Conservation (phyloP, 139 green algal genomes). For the Chlorokybus atmophyticus region DNA sequence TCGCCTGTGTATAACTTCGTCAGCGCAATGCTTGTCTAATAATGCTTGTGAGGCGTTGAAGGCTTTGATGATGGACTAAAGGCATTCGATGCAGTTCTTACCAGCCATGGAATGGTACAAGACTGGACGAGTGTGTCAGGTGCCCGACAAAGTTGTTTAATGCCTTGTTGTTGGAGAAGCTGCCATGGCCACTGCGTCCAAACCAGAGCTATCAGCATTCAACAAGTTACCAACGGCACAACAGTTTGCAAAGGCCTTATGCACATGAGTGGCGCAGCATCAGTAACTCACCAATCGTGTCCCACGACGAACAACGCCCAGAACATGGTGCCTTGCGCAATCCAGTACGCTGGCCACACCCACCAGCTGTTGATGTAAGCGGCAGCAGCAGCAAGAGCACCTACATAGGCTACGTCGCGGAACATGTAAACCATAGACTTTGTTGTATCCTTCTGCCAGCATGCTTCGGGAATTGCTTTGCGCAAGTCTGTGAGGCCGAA, state of each 20-base stretch:
- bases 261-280: too few species aligned
- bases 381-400: conserved; percentile 55
- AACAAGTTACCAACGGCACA: too few species aligned
- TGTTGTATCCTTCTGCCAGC: conserved; percentile 60
- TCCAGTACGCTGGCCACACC: conserved; percentile 84
- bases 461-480: conserved; percentile 62
- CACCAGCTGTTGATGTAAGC: conserved; percentile 49
- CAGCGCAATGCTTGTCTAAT: too few species aligned
- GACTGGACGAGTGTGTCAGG: conserved; percentile 75
- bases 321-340: conserved; percentile 95
- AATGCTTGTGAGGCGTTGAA: too few species aligned
- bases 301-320: conserved; percentile 93
- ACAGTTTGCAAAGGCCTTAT: too few species aligned
- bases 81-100: too few species aligned
- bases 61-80: too few species aligned
- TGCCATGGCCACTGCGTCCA: conserved; percentile 73
- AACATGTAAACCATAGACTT: conserved; percentile 57
- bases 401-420: conserved; percentile 69
- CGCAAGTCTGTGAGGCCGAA: conserved; percentile 70
- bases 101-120: conserved; percentile 93
- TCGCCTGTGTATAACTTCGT: too few species aligned
- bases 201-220: too few species aligned
- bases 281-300: conserved; percentile 85
- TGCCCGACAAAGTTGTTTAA: conserved; percentile 87
- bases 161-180: conserved; percentile 75